These are phyloP conservation scores for Chalciporus sp. DNA, from an alignment of 1,284 basidiomycete species.

Conservation along the genomic window DNA sequence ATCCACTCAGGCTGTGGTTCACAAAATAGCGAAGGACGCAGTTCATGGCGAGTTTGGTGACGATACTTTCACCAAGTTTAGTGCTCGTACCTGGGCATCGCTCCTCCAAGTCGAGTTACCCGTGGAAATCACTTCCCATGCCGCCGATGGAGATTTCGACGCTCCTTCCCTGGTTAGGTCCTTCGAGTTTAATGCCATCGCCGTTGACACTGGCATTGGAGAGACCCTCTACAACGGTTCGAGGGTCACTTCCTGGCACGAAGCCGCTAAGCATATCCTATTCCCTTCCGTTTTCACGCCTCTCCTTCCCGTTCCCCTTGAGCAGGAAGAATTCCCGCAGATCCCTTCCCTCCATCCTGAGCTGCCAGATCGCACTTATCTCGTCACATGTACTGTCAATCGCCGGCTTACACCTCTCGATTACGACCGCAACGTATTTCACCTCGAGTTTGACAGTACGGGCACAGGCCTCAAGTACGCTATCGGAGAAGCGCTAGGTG, in stretches of 20 bases:
- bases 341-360: constrained; percentile 84
- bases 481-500: constrained; percentile 95
- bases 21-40: constrained; percentile 48
- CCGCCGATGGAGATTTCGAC: constrained; percentile 23
- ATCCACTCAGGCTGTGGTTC: constrained; percentile 55
- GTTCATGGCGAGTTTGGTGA: constrained; percentile 46
- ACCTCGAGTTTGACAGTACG: constrained; percentile 92
- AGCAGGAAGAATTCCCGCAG: constrained; percentile 49
- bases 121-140: constrained; percentile 12
- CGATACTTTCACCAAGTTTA: constrained; percentile 49
- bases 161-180: constrained; percentile 46
- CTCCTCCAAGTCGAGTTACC: constrained; percentile 54
- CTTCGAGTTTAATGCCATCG: constrained; percentile 74
- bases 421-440: constrained; percentile 99
- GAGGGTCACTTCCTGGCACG: constrained; percentile 76
- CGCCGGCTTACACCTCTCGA: constrained; percentile 91
- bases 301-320: constrained; percentile 36
- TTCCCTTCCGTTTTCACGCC: constrained; percentile 84
- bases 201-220: constrained; percentile 55
- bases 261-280: constrained; percentile 87
- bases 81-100: constrained; percentile 56
- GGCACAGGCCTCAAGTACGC: constrained; percentile 95
- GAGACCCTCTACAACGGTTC: constrained; percentile 63
- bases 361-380: constrained; percentile 86
- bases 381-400: constrained; percentile 94